phyloP scores from a whole-genome alignment of 208 protist species.

The Trypanosoma platydactyli region DNA sequence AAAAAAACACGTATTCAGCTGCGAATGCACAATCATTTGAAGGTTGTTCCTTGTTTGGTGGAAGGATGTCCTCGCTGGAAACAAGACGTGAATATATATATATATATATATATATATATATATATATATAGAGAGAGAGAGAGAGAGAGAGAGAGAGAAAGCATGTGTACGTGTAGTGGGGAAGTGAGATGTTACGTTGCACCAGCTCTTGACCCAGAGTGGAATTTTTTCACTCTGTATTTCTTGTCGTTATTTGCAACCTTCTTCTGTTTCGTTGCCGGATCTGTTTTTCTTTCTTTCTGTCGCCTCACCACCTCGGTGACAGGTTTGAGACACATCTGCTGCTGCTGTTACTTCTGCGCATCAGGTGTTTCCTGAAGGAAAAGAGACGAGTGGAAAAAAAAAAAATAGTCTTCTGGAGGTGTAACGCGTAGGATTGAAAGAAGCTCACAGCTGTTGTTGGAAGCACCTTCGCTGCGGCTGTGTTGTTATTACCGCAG shows the following conservation, averaged over 20 bases:
- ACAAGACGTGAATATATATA: constrained; percentile 2
- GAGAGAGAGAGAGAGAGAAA: too few relatives aligned
- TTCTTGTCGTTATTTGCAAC: neutral
- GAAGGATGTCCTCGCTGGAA: neutral
- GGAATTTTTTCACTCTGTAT: constrained; percentile 1
- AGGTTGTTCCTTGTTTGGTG: neutral
- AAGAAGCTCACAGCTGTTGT: too few relatives aligned
- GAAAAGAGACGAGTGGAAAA: too few relatives aligned
- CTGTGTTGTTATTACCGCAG: too few relatives aligned
- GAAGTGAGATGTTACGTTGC: neutral
- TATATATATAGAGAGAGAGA: neutral
- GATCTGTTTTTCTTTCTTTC: constrained; percentile 10
- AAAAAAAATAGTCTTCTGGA: too few relatives aligned
- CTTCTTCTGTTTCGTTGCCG: neutral
- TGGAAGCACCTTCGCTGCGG: too few relatives aligned
- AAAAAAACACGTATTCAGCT: constrained; percentile 45
- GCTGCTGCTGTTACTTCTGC: neutral
- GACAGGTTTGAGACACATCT: neutral
- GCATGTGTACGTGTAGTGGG: neutral
- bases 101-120: neutral
- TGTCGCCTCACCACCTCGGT: neutral
- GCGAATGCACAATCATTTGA: constrained; percentile 59
- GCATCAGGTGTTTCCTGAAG: too few relatives aligned
- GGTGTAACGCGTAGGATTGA: too few relatives aligned
- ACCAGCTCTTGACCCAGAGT: neutral